A percentile compares a stretch with the other conserved stretches of the same genome.
Conservation (phyloP, 2,329 filamentous ascomycete species). For the Verticillium zaregamsianum region DNA sequence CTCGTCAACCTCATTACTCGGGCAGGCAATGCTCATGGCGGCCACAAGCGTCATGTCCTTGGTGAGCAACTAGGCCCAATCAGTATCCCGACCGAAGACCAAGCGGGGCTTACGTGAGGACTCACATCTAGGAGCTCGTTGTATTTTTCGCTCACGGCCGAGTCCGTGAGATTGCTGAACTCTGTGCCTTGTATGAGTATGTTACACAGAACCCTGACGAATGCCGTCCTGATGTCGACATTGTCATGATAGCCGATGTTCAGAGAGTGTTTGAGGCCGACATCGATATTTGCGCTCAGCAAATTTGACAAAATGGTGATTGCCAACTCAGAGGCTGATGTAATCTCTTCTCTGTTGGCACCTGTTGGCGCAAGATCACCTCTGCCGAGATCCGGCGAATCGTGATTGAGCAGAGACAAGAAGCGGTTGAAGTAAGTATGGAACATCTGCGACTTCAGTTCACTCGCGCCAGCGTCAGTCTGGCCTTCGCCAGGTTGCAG, state of each 20-base stretch:
- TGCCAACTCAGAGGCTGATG: conserved; percentile 56
- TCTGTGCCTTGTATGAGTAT: conserved; percentile 69
- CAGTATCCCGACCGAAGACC: conserved; percentile 6
- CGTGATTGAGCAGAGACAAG: conserved; percentile 59
- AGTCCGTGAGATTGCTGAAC: conserved; percentile 64
- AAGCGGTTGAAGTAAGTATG: conserved; percentile 69
- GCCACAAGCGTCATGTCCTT: conserved; percentile 59
- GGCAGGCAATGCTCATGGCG: conserved; percentile 62
- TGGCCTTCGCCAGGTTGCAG: conserved; percentile 63
- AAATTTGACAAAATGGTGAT: conserved; percentile 67
- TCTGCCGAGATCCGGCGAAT: conserved; percentile 39
- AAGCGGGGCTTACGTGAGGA: conserved; percentile 3
- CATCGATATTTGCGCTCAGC: conserved; percentile 67
- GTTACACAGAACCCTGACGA: conserved; percentile 66
- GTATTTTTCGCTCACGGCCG: conserved; percentile 65
- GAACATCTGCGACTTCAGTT: conserved; percentile 68
- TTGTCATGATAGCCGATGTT: conserved; percentile 70
- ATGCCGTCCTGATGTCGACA: conserved; percentile 64
- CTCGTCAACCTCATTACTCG: conserved; percentile 65
- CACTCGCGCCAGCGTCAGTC: conserved; percentile 62
- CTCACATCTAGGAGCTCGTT: conserved; percentile 57
- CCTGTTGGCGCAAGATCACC: conserved; percentile 29
- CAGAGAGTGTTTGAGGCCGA: conserved; percentile 65
- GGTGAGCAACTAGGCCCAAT: conserved; percentile 46
- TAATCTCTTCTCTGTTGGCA: conserved; percentile 44